A percentile compares a stretch with the other conserved stretches of the same genome.
Conservation (phyloP, 192 early-diverging fungal genomes). For the Helicostylum pulchrum region DNA sequence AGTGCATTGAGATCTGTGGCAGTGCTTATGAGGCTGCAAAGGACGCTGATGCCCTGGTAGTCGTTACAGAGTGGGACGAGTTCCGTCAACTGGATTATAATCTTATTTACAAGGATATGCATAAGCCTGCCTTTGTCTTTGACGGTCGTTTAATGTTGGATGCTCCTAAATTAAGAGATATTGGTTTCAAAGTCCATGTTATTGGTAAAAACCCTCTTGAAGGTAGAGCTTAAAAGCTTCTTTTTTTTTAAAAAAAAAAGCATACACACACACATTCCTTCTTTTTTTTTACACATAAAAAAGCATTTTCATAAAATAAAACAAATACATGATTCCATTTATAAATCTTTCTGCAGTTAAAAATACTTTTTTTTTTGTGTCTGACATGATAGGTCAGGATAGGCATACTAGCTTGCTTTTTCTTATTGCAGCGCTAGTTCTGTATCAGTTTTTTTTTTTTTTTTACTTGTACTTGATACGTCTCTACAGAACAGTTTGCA, state of each 20-base stretch:
- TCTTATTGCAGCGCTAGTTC: too few relatives aligned
- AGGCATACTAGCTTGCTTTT: too few relatives aligned
- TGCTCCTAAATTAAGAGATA: slow-evolving; percentile 54
- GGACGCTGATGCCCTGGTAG: slow-evolving; percentile 72
- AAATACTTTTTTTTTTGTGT: too few relatives aligned
- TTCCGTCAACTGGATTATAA: slow-evolving; percentile 77
- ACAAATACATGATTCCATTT: too few relatives aligned
- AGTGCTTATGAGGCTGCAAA: slow-evolving; percentile 68
- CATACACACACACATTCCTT: too few relatives aligned
- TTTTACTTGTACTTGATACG: too few relatives aligned
- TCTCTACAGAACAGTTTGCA: too few relatives aligned
- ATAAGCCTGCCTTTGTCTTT: slow-evolving; percentile 85
- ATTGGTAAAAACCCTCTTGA: slow-evolving; percentile 58
- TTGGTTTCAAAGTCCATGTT: slow-evolving; percentile 76
- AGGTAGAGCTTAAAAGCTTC: slow-evolving; percentile 9
- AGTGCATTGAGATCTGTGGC: slow-evolving; percentile 57
- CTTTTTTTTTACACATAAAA: background rate
- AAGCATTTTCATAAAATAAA: background rate
- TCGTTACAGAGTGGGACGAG: slow-evolving; percentile 90
- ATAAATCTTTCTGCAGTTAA: too few relatives aligned
- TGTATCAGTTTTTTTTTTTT: too few relatives aligned
- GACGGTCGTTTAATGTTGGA: slow-evolving; percentile 86
- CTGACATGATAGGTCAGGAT: too few relatives aligned
- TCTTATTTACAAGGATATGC: slow-evolving; percentile 62
- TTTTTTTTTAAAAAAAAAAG: background rate